Evolutionary conservation across 768 basidiomycete genomes (phyloP), one percentile per base, ranked within the genome.

Genomic region (Psilocybe azurescens): DNA sequence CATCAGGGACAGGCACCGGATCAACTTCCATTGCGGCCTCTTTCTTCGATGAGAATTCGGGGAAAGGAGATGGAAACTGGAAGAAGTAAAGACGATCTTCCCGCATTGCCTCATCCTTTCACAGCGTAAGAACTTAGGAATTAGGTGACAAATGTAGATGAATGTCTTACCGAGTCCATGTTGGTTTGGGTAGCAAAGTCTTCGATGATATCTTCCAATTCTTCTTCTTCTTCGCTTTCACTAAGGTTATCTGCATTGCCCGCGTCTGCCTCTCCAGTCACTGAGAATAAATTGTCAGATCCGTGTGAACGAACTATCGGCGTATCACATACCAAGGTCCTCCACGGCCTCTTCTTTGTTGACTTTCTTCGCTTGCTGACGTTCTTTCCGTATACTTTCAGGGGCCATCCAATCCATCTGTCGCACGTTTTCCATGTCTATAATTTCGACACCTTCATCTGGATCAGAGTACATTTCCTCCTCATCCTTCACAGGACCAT

Each of bases 401-500:
- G 93, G 93, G 7, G 93, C 93, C 89, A 93, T 93, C 87, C 89
- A 93, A 72, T 95, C 93, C 86, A 95, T 86, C 63, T 87, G 79
- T 54, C 83, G 77, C 32, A 95, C 86, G 60, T 89, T 82, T 32
- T 89, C 87, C 85, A 95, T 90, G 69, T 95, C 93, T 44, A 95
- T 79, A 56, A 94, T 93, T 75, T 94, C 91, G 28, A 94, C 89
- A 10, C 91, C 93, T 58, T 93, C 91, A 67, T 94, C 93, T 11
- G 91, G 90, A 62, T 95, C 93, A 16, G 93, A 95, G 74, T 94
- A 94, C 18, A 81, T 80, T 61, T 93, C 93, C 5, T 78, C 86
- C 51, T 82, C 72, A 24, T 67, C 63, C 64, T 73, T 74, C 41
- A 69, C 65, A 53, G 65, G 68, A 56, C 71, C 74, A 50, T 74